These are phyloP conservation scores for Elaeis guineensis DNA, from an alignment of 176 grass and related monocot species.

Conservation along the genomic window DNA sequence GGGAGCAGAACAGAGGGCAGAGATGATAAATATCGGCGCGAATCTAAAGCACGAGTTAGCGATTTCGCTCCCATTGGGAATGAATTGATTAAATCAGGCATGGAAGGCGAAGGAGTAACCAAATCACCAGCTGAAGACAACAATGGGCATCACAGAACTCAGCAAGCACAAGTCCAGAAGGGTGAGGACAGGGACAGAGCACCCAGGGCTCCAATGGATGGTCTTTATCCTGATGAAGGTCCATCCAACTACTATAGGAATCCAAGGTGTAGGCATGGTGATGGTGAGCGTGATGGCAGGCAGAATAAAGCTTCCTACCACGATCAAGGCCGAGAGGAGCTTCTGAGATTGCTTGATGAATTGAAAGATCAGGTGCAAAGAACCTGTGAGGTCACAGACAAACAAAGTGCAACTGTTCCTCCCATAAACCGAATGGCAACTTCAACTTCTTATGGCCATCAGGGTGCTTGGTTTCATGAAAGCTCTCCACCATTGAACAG, in stretches of 20 bases:
- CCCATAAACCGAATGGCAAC: conserved; percentile 17
- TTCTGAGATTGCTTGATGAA: conserved; percentile 88
- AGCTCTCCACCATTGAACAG: conserved; percentile 28
- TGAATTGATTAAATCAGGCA: conserved; percentile 8
- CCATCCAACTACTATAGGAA: conserved; percentile 21
- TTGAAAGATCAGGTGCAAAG: conserved; percentile 75
- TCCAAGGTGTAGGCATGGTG: conserved; percentile 24
- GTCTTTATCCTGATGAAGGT: conserved; percentile 25
- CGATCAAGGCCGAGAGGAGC: conserved; percentile 57
- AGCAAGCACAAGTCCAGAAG: not conserved
- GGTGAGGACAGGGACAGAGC: conserved; percentile 24
- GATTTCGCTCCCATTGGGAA: not conserved
- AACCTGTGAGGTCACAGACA: conserved; percentile 47
- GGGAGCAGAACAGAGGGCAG: conserved; percentile 25
- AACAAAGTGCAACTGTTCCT: conserved; percentile 27
- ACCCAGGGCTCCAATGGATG: conserved; percentile 5
- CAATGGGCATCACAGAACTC: not conserved
- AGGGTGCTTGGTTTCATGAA: conserved; percentile 27
- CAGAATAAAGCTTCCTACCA: conserved; percentile 54
- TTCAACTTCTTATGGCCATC: conserved; percentile 30
- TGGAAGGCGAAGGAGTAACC: conserved; percentile 17
- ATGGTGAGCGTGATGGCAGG: conserved; percentile 18
- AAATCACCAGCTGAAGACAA: conserved; percentile 8
- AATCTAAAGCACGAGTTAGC: conserved; percentile 29
- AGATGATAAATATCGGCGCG: conserved; percentile 42